Percentiles rank a stretch among this genome's conserved stretches.
These are phyloP conservation scores for Cylindricascospora bacillispora DNA, from an alignment of 1,139 yeast species.

Conservation along the genomic window DNA sequence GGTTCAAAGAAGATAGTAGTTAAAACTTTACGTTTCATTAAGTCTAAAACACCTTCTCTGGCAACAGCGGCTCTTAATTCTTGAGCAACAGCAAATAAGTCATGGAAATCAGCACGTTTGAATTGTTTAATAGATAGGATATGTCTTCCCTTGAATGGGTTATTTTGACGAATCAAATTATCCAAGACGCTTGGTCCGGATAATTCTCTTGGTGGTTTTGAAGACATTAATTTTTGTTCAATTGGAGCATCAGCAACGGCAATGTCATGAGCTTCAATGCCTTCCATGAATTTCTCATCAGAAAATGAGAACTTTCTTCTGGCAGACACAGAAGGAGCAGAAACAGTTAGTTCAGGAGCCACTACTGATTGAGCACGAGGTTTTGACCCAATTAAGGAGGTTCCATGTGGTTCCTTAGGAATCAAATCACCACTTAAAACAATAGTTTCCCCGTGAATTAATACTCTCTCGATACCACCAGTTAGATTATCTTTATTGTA, in stretches of 20 bases:
- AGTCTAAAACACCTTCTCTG: conserved; percentile 87
- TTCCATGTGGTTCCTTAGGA: conserved; percentile 46
- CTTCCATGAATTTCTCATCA: conserved; percentile 33
- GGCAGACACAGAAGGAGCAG: conserved; percentile 16
- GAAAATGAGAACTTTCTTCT: conserved; percentile 32
- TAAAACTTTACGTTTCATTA: conserved; percentile 79
- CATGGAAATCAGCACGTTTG: conserved; percentile 76
- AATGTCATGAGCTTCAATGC: conserved; percentile 34
- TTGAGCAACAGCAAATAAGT: conserved; percentile 91
- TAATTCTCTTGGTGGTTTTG: conserved; percentile 55
- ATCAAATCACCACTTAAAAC: conserved; percentile 72
- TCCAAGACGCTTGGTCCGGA: conserved; percentile 70
- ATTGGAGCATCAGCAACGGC: conserved; percentile 41
- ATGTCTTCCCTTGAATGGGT: conserved; percentile 80
- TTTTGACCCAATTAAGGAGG: conserved; percentile 28
- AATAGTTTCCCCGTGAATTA: conserved; percentile 64
- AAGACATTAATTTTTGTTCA: conserved; percentile 45
- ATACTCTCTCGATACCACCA: conserved; percentile 85
- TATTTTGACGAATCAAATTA: conserved; percentile 63
- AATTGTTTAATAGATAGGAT: conserved; percentile 82
- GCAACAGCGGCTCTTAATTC: conserved; percentile 96
- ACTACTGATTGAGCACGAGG: conserved; percentile 14
- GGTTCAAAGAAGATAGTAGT: conserved; percentile 98
- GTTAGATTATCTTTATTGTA: conserved; percentile 38
- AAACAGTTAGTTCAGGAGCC: conserved; percentile 13